phyloP scores from a whole-genome alignment of 345 rosid genomes.

The Brassica carinata region DNA sequence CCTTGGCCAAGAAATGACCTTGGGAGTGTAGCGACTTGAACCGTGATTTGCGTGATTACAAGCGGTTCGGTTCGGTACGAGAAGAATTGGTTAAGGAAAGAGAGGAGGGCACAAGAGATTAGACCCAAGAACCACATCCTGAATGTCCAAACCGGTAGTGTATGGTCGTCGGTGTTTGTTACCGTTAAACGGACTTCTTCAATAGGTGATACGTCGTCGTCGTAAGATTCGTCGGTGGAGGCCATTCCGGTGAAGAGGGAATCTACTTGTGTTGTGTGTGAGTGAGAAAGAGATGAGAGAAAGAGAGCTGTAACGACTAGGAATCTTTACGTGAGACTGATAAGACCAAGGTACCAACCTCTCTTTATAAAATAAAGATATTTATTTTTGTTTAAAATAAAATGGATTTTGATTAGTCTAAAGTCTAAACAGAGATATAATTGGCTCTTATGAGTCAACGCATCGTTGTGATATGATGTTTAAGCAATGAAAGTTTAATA shows the following conservation, averaged over 20 bases:
- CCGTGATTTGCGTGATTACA: slow-evolving; percentile 75
- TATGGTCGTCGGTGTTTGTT: slow-evolving; percentile 70
- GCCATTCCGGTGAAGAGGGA: slow-evolving; percentile 23
- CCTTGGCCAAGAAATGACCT: slow-evolving; percentile 69
- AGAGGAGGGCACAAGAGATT: slow-evolving; percentile 64
- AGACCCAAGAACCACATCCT: slow-evolving; percentile 87
- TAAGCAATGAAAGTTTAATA: background rate
- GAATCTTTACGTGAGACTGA: slow-evolving; percentile 33
- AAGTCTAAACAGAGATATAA: too few relatives aligned
- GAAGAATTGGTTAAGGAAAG: slow-evolving; percentile 85
- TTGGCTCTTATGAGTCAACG: slow-evolving; percentile 20
- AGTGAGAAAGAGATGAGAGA: slow-evolving; percentile 2
- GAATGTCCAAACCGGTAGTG: slow-evolving; percentile 85
- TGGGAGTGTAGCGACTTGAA: slow-evolving; percentile 71
- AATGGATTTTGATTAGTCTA: slow-evolving; percentile 2
- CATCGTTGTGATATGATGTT: background rate
- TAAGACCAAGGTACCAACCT: slow-evolving; percentile 1
- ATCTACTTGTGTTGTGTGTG: slow-evolving; percentile 7
- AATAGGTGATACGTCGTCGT: slow-evolving; percentile 66
- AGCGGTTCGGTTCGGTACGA: slow-evolving; percentile 84
- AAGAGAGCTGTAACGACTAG: background rate
- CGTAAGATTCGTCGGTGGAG: slow-evolving; percentile 30
- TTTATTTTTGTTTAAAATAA: background rate
- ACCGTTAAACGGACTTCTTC: slow-evolving; percentile 87
- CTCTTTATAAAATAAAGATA: slow-evolving; percentile 7